Conservation (phyloP, 805 yeast species). For the Ogataea pignaliae region DNA sequence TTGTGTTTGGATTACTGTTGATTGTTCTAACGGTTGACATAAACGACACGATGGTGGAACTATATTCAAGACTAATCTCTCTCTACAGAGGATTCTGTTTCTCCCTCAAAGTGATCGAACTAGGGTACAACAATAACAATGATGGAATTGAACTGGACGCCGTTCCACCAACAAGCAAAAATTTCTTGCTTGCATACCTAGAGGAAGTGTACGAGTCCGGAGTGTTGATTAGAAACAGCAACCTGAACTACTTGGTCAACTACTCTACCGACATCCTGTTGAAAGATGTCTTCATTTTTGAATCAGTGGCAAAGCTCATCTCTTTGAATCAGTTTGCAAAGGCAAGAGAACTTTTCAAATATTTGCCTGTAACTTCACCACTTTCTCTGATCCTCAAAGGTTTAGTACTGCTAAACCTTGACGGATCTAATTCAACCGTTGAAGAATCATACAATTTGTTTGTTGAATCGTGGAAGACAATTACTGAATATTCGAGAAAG, state of each 20-base stretch:
- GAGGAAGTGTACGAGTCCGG: conserved; percentile 20
- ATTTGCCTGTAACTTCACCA: conserved; percentile 20
- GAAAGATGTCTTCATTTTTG: conserved; percentile 19
- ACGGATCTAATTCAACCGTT: conserved; percentile 16
- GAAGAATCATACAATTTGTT: conserved; percentile 29
- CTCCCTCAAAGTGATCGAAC: conserved; percentile 4
- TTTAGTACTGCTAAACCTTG: conserved; percentile 22
- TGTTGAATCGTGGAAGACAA: conserved; percentile 21
- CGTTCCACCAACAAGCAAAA: not conserved
- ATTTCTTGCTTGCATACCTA: conserved; percentile 11
- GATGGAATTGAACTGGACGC: not conserved
- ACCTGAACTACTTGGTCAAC: conserved; percentile 20
- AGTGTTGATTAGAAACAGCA: conserved; percentile 18
- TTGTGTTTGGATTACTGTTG: conserved; percentile 24
- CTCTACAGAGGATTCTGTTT: conserved; percentile 11
- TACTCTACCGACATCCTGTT: conserved; percentile 12
- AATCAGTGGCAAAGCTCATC: conserved; percentile 19
- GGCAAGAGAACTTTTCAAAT: conserved; percentile 13
- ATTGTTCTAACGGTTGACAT: conserved; percentile 30
- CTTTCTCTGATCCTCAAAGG: conserved; percentile 25
- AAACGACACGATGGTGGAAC: conserved; percentile 20
- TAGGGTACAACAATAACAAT: not conserved
- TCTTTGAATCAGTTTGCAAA: conserved; percentile 4
- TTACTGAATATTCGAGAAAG: conserved; percentile 20
- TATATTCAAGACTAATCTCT: conserved; percentile 17